Evolutionary conservation across 148 eudicot genomes (phyloP), one percentile per base, ranked within the genome.

Genomic region (Chenopodium formosanum): DNA sequence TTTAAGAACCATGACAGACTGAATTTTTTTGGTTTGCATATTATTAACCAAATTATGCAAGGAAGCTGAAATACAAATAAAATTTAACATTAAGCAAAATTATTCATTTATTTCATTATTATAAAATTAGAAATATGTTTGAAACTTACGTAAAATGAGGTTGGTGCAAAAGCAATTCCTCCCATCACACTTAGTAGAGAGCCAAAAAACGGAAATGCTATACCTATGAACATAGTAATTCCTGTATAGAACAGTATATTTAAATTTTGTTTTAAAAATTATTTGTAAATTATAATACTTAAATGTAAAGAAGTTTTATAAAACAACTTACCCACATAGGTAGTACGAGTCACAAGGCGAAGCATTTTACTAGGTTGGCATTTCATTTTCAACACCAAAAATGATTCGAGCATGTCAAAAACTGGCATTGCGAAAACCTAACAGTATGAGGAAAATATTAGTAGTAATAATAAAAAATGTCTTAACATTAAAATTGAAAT

Each of bases 151-250:
- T 27, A 90, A 79, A 84, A 90, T 27, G 87, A 78, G 37, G 92
- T 88, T 40, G 92, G 92, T 69, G 91, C 92, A 70, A 88, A 87
- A 47, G 89, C 92, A 79, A 90, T 82, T 3, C 92, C 92, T 9
- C 92, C 92, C 14, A 90, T 82, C 77, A 90, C 87, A 64, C 90
- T 79, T 6, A 90, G 78, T 10, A 90, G 87, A 22, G 83, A 84
- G 9, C 92, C 91, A 68, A 90, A 90, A 88, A 90, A 90, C 14
- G 92, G 92, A 71, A 90, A 87, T 20, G 84, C 76, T 22, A 90
- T 84, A 37, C 81, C 92, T 8, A 88, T 0, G 69, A 90, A 76
- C 91, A 90, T 85, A 14, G 92, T 87, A 31, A 88, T 10, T 16
- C 70, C 90, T 90, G 79, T 73, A 66, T n/a, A 22, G 37, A 56